These are phyloP conservation scores for Dimocarpus longan DNA, from an alignment of 345 rosid species.

Conservation along the genomic window DNA sequence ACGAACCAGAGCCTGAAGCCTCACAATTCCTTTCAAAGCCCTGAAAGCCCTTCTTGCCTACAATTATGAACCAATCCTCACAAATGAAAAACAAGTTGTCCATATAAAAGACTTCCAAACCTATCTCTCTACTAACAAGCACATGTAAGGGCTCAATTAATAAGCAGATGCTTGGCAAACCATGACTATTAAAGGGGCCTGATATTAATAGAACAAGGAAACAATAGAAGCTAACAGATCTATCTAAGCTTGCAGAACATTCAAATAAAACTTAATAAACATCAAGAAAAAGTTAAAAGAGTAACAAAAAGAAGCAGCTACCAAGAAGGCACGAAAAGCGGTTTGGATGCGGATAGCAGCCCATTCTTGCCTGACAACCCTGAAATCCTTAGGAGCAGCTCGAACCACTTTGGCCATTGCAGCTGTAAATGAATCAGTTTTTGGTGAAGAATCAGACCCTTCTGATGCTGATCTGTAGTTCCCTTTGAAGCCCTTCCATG, in stretches of 20 bases:
- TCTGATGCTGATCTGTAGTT: conserved; percentile 53
- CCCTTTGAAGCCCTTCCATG: conserved; percentile 66
- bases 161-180: no score
- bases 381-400: conserved; percentile 89
- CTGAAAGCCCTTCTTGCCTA: conserved; percentile 90
- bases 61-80: conserved; percentile 3
- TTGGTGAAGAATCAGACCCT: conserved; percentile 44
- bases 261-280: background rate
- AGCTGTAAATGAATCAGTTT: conserved; percentile 54
- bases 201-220: background rate
- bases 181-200: no score
- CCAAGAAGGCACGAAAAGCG: conserved; percentile 93
- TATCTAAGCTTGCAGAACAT: background rate
- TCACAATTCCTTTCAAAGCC: conserved; percentile 91
- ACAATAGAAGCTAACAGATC: conserved; percentile 2
- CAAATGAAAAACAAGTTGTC: background rate
- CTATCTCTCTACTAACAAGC: background rate
- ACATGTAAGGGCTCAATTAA: background rate
- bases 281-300: background rate
- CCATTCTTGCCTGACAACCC: conserved; percentile 82
- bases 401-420: conserved; percentile 83
- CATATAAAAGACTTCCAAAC: background rate
- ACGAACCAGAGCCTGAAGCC: conserved; percentile 91
- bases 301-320: conserved; percentile 27
- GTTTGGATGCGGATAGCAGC: conserved; percentile 92